A percentile compares a stretch with the other conserved stretches of the same genome.
Conservation (phyloP, 352 stramenopile genomes). For the Phytophthora megakarya region DNA sequence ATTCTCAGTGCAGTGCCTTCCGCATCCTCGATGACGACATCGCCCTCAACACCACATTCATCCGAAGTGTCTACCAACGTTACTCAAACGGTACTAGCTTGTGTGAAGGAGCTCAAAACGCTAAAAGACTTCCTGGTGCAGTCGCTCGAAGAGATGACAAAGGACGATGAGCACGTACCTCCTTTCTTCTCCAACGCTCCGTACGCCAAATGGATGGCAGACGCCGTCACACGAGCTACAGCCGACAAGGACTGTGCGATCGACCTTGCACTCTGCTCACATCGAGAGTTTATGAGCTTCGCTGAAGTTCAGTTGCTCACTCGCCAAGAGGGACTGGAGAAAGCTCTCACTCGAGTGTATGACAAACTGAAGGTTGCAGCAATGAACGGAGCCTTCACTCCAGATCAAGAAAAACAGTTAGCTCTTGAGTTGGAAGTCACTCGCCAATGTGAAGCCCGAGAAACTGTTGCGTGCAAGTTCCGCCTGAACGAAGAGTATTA, state of each 20-base stretch:
- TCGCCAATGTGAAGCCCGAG: constrained; percentile 32
- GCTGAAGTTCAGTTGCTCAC: constrained; percentile 42
- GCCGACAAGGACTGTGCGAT: constrained; percentile 53
- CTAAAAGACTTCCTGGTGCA: constrained; percentile 72
- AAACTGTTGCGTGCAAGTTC: constrained; percentile 44
- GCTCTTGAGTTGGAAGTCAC: constrained; percentile 51
- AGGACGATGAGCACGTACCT: constrained; percentile 22
- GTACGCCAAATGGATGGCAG: constrained; percentile 29
- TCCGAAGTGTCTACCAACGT: constrained; percentile 59
- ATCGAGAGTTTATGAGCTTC: constrained; percentile 63
- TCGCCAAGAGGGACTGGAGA: constrained; percentile 33
- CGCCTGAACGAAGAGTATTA: constrained; percentile 53
- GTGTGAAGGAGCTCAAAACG: constrained; percentile 73
- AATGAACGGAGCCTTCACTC: constrained; percentile 38
- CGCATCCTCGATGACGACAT: background rate
- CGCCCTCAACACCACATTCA: background rate
- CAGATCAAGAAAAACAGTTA: constrained; percentile 42
- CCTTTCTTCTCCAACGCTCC: constrained; percentile 17
- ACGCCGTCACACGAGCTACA: constrained; percentile 25
- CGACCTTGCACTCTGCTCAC: constrained; percentile 57
- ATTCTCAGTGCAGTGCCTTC: constrained; percentile 55
- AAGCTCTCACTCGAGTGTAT: constrained; percentile 32
- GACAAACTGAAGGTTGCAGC: constrained; percentile 35
- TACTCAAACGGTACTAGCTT: constrained; percentile 62
- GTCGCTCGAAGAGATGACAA: constrained; percentile 56